A percentile compares a stretch with the other conserved stretches of the same genome.
Conservation (phyloP, 1,284 basidiomycete genomes). For the Cryptococcus hybrid region DNA sequence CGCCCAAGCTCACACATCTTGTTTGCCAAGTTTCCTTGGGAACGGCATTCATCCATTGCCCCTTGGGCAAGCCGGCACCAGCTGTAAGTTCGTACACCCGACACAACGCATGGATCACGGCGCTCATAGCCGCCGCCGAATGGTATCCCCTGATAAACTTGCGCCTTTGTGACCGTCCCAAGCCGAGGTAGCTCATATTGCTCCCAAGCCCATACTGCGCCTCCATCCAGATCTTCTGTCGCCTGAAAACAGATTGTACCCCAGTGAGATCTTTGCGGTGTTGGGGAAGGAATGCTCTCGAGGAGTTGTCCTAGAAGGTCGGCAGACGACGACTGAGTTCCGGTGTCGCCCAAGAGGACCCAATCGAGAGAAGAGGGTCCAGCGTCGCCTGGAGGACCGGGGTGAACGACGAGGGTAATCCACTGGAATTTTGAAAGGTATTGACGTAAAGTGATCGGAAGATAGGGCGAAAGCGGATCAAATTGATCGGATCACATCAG, state of each 20-base stretch:
- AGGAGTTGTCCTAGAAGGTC: constrained; percentile 19
- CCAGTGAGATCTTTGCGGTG: constrained; percentile 47
- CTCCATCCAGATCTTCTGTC: constrained; percentile 52
- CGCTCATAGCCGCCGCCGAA: constrained; percentile 45
- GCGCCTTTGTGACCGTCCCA: constrained; percentile 47
- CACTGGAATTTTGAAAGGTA: constrained; percentile 21
- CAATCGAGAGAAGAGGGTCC: constrained; percentile 54
- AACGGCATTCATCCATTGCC: constrained; percentile 9
- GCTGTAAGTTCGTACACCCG: constrained; percentile 29
- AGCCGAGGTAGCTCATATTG: constrained; percentile 48
- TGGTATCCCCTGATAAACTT: constrained; percentile 51
- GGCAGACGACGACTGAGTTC: constrained; percentile 38
- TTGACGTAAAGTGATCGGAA: too few relatives aligned
- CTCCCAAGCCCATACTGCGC: constrained; percentile 54
- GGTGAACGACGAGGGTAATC: constrained; percentile 54
- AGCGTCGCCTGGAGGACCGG: constrained; percentile 53
- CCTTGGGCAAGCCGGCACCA: constrained; percentile 1
- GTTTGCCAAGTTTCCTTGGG: constrained; percentile 23
- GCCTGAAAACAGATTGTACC: constrained; percentile 53
- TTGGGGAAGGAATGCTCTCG: constrained; percentile 16
- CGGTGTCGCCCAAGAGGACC: constrained; percentile 52
- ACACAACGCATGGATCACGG: constrained; percentile 47
- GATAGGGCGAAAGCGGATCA: too few relatives aligned
- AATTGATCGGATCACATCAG: background rate
- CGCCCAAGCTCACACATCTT: constrained; percentile 32